Evolutionary conservation across 371 early-diverging fungal genomes (phyloP).

Genomic region (Syncephalis fuscata): DNA sequence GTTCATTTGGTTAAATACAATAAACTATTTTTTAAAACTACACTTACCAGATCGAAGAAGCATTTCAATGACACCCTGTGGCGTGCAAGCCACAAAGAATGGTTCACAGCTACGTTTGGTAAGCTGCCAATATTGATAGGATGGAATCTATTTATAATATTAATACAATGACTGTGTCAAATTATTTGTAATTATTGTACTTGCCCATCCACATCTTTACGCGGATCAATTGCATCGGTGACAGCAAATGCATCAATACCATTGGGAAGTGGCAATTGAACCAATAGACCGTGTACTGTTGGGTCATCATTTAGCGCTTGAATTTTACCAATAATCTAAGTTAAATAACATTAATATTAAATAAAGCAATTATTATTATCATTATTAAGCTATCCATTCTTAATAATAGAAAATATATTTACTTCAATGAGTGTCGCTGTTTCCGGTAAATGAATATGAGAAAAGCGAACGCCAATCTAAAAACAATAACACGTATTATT

Average conservation of each 20-base stretch:
- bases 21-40: constrained; percentile 1
- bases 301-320: constrained; percentile 56
- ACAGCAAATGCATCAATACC: constrained; percentile 57
- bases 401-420: no score
- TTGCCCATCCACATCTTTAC: constrained; percentile 93
- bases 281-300: constrained; percentile 73
- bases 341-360: constrained; percentile 4
- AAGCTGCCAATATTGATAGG: constrained; percentile 80
- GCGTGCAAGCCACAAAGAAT: constrained; percentile 84
- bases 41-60: constrained; percentile 31
- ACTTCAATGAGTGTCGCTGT: constrained; percentile 21
- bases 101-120: constrained; percentile 60
- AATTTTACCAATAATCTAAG: constrained; percentile 30
- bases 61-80: constrained; percentile 76
- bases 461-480: constrained; percentile 1
- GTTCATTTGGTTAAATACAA: constrained; percentile 3
- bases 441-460: constrained; percentile 16
- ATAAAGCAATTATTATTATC: not conserved
- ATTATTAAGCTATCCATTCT: no score
- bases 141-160: constrained; percentile 41
- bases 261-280: constrained; percentile 90
- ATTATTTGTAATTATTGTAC: no score
- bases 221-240: constrained; percentile 62
- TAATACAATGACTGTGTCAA: not conserved
- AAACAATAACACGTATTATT: not conserved